A percentile compares a stretch with the other conserved stretches of the same genome.
phyloP scores from a whole-genome alignment of 495 filamentous ascomycete genomes.

The Lophiostoma macrostomum region DNA sequence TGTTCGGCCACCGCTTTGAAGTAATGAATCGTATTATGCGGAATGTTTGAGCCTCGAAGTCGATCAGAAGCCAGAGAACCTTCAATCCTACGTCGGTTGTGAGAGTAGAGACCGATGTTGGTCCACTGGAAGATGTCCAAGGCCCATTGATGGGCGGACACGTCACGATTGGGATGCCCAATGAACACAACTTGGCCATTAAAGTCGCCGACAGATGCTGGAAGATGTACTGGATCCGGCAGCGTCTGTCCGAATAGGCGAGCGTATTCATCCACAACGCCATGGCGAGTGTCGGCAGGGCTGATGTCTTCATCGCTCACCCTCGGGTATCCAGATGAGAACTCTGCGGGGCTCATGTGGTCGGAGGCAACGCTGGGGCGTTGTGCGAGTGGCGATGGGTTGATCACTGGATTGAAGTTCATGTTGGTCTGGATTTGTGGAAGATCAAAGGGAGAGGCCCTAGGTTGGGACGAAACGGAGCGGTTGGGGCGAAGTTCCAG shows the following conservation, averaged over 20 bases:
- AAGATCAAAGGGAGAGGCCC: conserved; percentile 6
- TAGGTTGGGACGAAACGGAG: background rate
- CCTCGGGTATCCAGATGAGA: background rate
- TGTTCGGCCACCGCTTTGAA: conserved; percentile 40
- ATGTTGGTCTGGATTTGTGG: conserved; percentile 5
- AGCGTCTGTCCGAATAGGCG: conserved; percentile 37
- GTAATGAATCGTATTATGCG: conserved; percentile 36
- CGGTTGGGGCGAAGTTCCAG: background rate
- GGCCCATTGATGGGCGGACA: conserved; percentile 44
- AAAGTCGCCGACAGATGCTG: conserved; percentile 28
- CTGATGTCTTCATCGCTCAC: conserved; percentile 28
- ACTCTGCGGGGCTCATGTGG: background rate
- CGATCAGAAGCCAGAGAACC: conserved; percentile 39
- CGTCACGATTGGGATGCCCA: conserved; percentile 41
- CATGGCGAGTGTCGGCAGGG: conserved; percentile 8
- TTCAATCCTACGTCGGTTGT: conserved; percentile 39
- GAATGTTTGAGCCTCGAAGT: conserved; percentile 32
- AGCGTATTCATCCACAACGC: conserved; percentile 25
- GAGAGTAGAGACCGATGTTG: conserved; percentile 41
- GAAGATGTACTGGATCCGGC: conserved; percentile 36
- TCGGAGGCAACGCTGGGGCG: background rate
- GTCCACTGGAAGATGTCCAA: conserved; percentile 33
- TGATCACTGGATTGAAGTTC: background rate
- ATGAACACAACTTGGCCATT: conserved; percentile 41
- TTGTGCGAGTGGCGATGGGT: background rate